Evolutionary conservation across 768 basidiomycete species (phyloP).

Genomic region (Psilocybe subaeruginosa): DNA sequence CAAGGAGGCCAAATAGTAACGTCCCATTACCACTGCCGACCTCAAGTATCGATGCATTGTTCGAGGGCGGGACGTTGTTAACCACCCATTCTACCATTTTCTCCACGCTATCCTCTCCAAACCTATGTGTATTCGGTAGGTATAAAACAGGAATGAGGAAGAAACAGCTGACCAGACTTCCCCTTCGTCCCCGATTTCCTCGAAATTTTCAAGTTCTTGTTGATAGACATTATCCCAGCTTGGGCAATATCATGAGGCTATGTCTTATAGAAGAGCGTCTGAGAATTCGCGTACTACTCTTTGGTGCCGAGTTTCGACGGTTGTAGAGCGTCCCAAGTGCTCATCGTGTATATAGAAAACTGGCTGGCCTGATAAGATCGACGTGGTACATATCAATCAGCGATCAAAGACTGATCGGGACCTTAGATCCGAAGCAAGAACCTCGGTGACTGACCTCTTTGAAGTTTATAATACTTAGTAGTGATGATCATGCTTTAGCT

Average conservation of each 20-base stretch:
- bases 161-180: slow-evolving; percentile 69
- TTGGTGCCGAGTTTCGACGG: slow-evolving; percentile 82
- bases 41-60: slow-evolving; percentile 63
- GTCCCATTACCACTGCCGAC: slow-evolving; percentile 84
- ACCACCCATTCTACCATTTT: slow-evolving; percentile 81
- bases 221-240: slow-evolving; percentile 85
- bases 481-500: too few species aligned
- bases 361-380: slow-evolving; percentile 20
- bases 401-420: not conserved
- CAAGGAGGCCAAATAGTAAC: slow-evolving; percentile 69
- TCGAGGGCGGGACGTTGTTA: slow-evolving; percentile 51
- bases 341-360: slow-evolving; percentile 24
- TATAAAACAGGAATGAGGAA: not conserved
- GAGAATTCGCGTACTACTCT: slow-evolving; percentile 58
- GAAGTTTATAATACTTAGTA: too few species aligned
- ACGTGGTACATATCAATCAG: not conserved
- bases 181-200: slow-evolving; percentile 82
- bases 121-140: slow-evolving; percentile 43
- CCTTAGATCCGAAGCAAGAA: not conserved
- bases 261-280: not conserved
- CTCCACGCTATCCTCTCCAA: slow-evolving; percentile 72
- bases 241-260: not conserved
- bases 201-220: slow-evolving; percentile 70
- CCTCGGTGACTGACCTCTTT: not conserved
- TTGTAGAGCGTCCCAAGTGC: slow-evolving; percentile 45